Base-by-base conservation (phyloP, 1,284 basidiomycete species). In the Pseudozyma sp. region DNA sequence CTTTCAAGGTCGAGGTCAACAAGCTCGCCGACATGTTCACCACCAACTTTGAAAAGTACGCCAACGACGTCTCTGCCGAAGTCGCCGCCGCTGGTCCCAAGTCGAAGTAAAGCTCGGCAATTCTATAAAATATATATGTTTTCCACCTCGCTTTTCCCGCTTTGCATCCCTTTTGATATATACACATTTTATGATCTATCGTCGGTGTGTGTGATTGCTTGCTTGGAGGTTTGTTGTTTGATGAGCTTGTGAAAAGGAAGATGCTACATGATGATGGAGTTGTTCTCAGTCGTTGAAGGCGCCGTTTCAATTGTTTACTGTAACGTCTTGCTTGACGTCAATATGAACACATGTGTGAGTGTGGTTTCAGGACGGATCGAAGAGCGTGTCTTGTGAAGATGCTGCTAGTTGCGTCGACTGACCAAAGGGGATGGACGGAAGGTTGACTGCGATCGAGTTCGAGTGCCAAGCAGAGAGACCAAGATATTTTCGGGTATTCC, bases 11-110 rank as follows among this genome's bases (percentile, higher is more conserved):
- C 44, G 82, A 84, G 70, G 50, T 84, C 57, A 80, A 82, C 72
- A 83, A 83, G 71, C 72, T 84, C n/a, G 79, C 79, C 43, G 81
- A 79, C 42, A 83, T 83, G 83, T 84, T 84, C 75, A 70, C n/a
- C 52, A 80, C 78, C 59, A 83, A 81, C 61, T 84, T 84, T 59
- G 70, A 70, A 56, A 83, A 82, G 78, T 83, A 83, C 66, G 77
- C 71, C 54, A 70, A 73, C 63, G 79, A 84, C 60, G 83, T 84
- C 48, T 65, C 65, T 13, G 65, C 71, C 44, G 79, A 79, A 42
- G 83, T 84, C 43, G 71, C 77, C 44, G 57, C 70, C 34, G 83
- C 83, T 45, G 83, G 83, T 45, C 83, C 83, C 43, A 72, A 59
- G 62, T 55, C 18, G 68, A 56, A 55, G 13, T 11, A 8, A n/a